phyloP scores from a whole-genome alignment of 164 flowering plant genomes.

The Liriodendron chinense region DNA sequence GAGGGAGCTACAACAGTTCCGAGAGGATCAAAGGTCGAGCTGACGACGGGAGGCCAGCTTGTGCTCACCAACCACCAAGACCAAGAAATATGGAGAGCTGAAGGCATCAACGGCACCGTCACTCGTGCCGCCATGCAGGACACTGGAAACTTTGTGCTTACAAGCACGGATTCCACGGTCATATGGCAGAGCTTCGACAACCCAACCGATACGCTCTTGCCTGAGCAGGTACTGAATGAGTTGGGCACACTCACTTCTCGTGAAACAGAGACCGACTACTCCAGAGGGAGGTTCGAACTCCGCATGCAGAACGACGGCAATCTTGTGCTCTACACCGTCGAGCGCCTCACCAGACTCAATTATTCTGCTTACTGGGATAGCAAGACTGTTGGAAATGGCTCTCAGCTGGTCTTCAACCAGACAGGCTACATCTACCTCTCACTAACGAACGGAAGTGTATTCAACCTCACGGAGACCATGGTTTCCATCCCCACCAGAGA shows the following conservation, averaged over 20 bases:
- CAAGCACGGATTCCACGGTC: background rate
- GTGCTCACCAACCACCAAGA: background rate
- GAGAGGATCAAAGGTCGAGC: slow-evolving; percentile 5
- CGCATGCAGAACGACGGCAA: slow-evolving; percentile 29
- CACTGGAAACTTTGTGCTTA: slow-evolving; percentile 41
- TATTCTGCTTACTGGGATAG: slow-evolving; percentile 17
- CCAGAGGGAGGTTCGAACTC: slow-evolving; percentile 35
- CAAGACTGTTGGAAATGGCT: slow-evolving; percentile 9
- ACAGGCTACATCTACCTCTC: slow-evolving; percentile 30
- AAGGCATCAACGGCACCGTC: slow-evolving; percentile 1
- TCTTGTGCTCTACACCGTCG: slow-evolving; percentile 27
- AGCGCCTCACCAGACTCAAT: background rate
- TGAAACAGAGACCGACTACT: slow-evolving; percentile 21
- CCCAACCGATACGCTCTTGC: slow-evolving; percentile 43
- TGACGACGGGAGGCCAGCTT: background rate
- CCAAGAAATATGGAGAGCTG: slow-evolving; percentile 7
- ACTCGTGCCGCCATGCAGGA: slow-evolving; percentile 41
- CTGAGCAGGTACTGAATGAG: slow-evolving; percentile 26
- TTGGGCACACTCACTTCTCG: slow-evolving; percentile 18
- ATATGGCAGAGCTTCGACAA: slow-evolving; percentile 12
- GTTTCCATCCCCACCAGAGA: slow-evolving; percentile 8
- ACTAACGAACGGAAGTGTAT: slow-evolving; percentile 11
- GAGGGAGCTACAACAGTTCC: background rate
- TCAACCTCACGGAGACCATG: background rate
- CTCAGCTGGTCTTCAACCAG: slow-evolving; percentile 31